A percentile compares a stretch with the other conserved stretches of the same genome.
These are phyloP conservation scores for Hyaloperonospora brassicae DNA, from an alignment of 352 stramenopile genomes.

Conservation along the genomic window DNA sequence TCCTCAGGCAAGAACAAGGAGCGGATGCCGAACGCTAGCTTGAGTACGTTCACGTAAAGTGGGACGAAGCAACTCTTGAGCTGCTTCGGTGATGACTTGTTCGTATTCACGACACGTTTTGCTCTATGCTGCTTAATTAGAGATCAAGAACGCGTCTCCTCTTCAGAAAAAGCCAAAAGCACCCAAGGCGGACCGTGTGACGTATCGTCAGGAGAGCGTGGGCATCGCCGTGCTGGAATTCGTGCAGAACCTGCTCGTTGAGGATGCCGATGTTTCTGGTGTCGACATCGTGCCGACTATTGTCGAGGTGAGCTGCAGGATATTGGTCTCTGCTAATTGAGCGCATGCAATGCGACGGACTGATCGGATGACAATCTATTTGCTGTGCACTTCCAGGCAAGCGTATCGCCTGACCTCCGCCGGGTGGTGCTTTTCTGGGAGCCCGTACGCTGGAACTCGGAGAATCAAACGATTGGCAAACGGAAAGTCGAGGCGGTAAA, in stretches of 20 bases:
- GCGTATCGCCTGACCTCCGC: conserved; percentile 55
- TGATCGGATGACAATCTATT: conserved; percentile 1
- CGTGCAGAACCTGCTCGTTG: conserved; percentile 58
- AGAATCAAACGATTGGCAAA: conserved; percentile 69
- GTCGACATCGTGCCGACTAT: conserved; percentile 60
- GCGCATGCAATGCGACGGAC: not conserved
- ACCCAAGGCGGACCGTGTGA: conserved; percentile 50
- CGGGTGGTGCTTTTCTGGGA: conserved; percentile 69
- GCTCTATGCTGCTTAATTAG: conserved; percentile 16
- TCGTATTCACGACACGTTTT: conserved; percentile 3
- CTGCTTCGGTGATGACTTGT: not conserved
- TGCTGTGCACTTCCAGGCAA: conserved; percentile 35
- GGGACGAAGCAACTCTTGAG: not conserved
- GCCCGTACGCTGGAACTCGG: conserved; percentile 52
- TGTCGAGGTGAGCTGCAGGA: conserved; percentile 38
- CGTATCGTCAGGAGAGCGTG: conserved; percentile 66
- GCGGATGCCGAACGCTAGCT: conserved; percentile 34
- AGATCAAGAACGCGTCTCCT: conserved; percentile 58
- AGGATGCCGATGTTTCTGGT: conserved; percentile 52
- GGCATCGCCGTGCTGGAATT: conserved; percentile 57
- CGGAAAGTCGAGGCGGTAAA: conserved; percentile 59
- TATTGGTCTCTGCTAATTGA: not conserved
- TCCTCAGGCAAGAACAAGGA: conserved; percentile 39
- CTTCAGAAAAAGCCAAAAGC: conserved; percentile 69
- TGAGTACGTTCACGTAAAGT: conserved; percentile 28